These are phyloP conservation scores for Cardamine chenopodiifolia DNA, from an alignment of 345 rosid species.

Conservation along the genomic window DNA sequence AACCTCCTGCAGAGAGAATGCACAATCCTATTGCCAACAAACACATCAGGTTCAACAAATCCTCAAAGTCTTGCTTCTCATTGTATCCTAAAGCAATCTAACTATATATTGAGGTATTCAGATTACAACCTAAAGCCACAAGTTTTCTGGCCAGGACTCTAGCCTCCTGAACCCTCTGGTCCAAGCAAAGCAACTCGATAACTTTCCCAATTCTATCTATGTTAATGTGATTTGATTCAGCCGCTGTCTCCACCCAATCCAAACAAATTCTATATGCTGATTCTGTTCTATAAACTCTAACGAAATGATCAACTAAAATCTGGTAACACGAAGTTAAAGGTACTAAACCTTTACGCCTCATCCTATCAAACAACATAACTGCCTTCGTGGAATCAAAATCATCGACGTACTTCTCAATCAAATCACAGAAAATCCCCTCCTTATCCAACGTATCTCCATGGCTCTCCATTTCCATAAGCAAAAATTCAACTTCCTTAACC, in stretches of 20 bases:
- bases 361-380: conserved; percentile 54
- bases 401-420: conserved; percentile 54
- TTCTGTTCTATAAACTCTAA: conserved; percentile 50
- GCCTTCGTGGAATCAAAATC: conserved; percentile 58
- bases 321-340: conserved; percentile 52
- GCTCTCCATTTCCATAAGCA: conserved; percentile 55
- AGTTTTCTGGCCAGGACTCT: conserved; percentile 62
- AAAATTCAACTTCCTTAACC: conserved; percentile 61
- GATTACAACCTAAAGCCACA: conserved; percentile 50
- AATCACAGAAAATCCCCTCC: conserved; percentile 47
- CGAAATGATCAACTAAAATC: conserved; percentile 52
- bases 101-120: conserved; percentile 46
- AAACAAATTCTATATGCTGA: conserved; percentile 55
- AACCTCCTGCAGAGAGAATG: conserved; percentile 52
- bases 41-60: conserved; percentile 53
- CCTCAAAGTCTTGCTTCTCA: conserved; percentile 78
- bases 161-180: conserved; percentile 66
- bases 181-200: conserved; percentile 59
- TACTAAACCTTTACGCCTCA: conserved; percentile 50
- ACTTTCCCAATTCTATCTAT: conserved; percentile 49
- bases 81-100: conserved; percentile 62
- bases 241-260: conserved; percentile 54
- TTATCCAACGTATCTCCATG: conserved; percentile 49
- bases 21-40: conserved; percentile 64
- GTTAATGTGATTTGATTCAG: conserved; percentile 33